Conservation (phyloP, 2,329 filamentous ascomycete species). For the Coccinonectria pachysandricola region DNA sequence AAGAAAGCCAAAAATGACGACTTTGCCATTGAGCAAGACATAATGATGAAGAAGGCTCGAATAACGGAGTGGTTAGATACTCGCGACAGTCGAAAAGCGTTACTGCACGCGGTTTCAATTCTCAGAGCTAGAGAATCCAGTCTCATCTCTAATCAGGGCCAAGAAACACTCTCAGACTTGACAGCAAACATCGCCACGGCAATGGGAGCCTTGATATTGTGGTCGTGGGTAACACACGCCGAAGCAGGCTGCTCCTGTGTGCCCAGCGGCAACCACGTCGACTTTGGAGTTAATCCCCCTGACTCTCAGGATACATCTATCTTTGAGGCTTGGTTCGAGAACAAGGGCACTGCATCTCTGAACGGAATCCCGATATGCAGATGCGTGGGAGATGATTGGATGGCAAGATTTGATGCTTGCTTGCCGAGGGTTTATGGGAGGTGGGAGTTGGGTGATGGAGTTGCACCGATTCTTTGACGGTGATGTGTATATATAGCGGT, state of each 20-base stretch:
- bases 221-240: slow-evolving; percentile 25
- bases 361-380: slow-evolving; percentile 22
- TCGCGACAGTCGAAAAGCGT: slow-evolving; percentile 19
- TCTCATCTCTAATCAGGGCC: slow-evolving; percentile 8
- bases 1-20: slow-evolving; percentile 4
- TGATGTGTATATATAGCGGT: too few species aligned
- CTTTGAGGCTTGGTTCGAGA: slow-evolving; percentile 20
- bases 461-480: too few species aligned
- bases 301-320: slow-evolving; percentile 16
- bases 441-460: too few species aligned
- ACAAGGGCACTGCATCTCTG: slow-evolving; percentile 14
- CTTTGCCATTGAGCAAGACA: too few species aligned
- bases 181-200: slow-evolving; percentile 24
- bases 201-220: slow-evolving; percentile 23
- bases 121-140: slow-evolving; percentile 19
- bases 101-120: slow-evolving; percentile 24
- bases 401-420: too few species aligned
- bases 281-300: slow-evolving; percentile 11
- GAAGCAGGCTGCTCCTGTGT: slow-evolving; percentile 19
- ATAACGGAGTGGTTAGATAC: slow-evolving; percentile 22
- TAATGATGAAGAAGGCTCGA: slow-evolving; percentile 12
- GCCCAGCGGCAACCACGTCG: slow-evolving; percentile 13
- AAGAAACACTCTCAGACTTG: slow-evolving; percentile 19
- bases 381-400: too few species aligned
- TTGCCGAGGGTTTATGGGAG: too few species aligned